Evolutionary conservation across 2,329 filamentous ascomycete species (phyloP), one percentile per base, ranked within the genome.

Genomic region (Phoma sp.): DNA sequence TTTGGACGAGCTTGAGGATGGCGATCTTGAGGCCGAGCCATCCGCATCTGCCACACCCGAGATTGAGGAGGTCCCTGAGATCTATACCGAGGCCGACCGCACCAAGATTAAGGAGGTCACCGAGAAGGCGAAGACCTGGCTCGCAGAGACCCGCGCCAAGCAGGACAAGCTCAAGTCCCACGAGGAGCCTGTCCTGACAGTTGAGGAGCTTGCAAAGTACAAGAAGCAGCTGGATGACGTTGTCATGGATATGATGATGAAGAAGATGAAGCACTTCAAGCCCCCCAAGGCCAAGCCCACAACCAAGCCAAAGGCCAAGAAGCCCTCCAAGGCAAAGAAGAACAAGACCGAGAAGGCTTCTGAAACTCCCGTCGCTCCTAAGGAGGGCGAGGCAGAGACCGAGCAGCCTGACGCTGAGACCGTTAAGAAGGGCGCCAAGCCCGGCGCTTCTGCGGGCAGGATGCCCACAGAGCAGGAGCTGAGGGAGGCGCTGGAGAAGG

Each of bases 1-100:
- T 2, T 86, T 90, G 66, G 90, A 87, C 30, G 89, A 86, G n/a
- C 84, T 95, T 0, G 92, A 96, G 59, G 91, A 95, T 46, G 39
- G 24, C 2, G 89, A 91, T 69, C 66, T 83, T 71, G 62, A 78
- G 47, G 73, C 76, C 7, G 73, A 73, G 23, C 66, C 78, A 4
- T 72, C 75, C 8, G 70, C 76, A 5, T 74, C 73, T 6, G 64
- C 65, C 38, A 54, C 69, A 10, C 59, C 62, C 4, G 60, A 66
- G 25, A 59, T 72, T 32, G 69, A 69, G 13, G 62, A 70, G 25
- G 65, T 70, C 4, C 58, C 65, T 1, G 67, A 88, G 14, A 78
- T 89, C 33, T 96, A 96, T 77, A 88, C 83, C 0, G 77, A 85
- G 7, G 84, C 88, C 27, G 93, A 98, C 67, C 79, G 96, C 29